Conservation (phyloP, 352 stramenopile species). For the Pythium vanterpoolii region DNA sequence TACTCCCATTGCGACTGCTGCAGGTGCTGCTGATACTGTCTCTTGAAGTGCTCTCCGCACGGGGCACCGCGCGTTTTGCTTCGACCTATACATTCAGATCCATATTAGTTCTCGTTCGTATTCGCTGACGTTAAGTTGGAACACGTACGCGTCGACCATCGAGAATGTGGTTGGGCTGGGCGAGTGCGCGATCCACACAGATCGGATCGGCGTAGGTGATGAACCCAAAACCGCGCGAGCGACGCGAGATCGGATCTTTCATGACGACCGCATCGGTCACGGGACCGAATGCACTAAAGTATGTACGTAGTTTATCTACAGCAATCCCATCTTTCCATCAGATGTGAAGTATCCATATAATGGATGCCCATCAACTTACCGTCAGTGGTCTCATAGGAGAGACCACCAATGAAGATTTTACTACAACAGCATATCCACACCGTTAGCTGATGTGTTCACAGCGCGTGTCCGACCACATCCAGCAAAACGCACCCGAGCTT, state of each 20-base stretch:
- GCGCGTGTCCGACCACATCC: neutral
- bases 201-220: slow-evolving; percentile 89
- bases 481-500: slow-evolving; percentile 32
- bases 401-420: slow-evolving; percentile 90
- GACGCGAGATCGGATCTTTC: slow-evolving; percentile 90
- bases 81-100: slow-evolving; percentile 58
- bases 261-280: slow-evolving; percentile 93
- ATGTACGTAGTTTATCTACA: slow-evolving; percentile 85
- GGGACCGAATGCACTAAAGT: slow-evolving; percentile 87
- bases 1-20: slow-evolving; percentile 50
- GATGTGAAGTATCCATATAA: neutral
- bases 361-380: slow-evolving; percentile 34
- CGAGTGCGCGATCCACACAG: slow-evolving; percentile 88
- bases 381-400: slow-evolving; percentile 89
- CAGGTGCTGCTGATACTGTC: slow-evolving; percentile 49
- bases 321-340: neutral
- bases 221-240: slow-evolving; percentile 91
- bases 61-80: slow-evolving; percentile 89
- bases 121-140: neutral
- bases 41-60: slow-evolving; percentile 72
- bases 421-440: slow-evolving; percentile 31
- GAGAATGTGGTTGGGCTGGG: slow-evolving; percentile 88
- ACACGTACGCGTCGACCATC: slow-evolving; percentile 81
- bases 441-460: slow-evolving; percentile 1
- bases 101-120: neutral